Base-by-base conservation (phyloP, 192 early-diverging fungal genomes). In the Irineochytrium annulatum region DNA sequence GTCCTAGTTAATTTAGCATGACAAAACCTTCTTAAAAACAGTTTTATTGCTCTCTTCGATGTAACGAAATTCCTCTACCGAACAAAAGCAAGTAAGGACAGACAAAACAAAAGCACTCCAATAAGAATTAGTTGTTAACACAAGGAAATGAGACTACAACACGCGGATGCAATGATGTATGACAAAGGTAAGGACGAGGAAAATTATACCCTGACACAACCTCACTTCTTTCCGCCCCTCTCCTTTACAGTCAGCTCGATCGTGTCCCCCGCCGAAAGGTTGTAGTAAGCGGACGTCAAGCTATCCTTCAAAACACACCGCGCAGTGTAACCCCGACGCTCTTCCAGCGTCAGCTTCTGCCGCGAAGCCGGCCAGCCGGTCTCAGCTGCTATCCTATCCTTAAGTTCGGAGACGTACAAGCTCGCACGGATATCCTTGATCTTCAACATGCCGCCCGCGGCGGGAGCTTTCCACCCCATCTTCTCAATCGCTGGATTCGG, bases 341-440 rank as follows among this genome's bases (percentile, higher is more conserved):
- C 46, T 24, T 49, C 46, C 46, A 49, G 24, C 46, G 46, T 49
- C 13, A 49, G 46, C 46, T 49, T 49, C 24, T 49, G 46, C 13
- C 46, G 8, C 13, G 11, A 17, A 24, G 46, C 13, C 46, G 46
- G 46, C 46, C 46, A 49, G 11, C 46, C 46, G 6, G 46, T 49
- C 46, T 49, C 46, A 8, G 13, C 22, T 20, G 46, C 8, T 8
- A 49, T 49, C 46, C 6, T 49, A 6, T 49, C 46, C 24, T 49
- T 49, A 24, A 49, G 11, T 6, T 8, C 24, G 11, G 11, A 14
- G 6, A 49, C 46, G 46, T 8, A 6, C 13, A 6, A 6, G 24
- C 22, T 24, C 13, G 46, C 17, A 8, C 11, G 11, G 8, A 49
- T 22, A 6, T 24, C 46, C 11, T 14, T 14, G 46, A 49, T 49